These are phyloP conservation scores for Takakia lepidozioides DNA, from an alignment of 225 moss, liverwort and hornwort genomes.

Conservation along the genomic window DNA sequence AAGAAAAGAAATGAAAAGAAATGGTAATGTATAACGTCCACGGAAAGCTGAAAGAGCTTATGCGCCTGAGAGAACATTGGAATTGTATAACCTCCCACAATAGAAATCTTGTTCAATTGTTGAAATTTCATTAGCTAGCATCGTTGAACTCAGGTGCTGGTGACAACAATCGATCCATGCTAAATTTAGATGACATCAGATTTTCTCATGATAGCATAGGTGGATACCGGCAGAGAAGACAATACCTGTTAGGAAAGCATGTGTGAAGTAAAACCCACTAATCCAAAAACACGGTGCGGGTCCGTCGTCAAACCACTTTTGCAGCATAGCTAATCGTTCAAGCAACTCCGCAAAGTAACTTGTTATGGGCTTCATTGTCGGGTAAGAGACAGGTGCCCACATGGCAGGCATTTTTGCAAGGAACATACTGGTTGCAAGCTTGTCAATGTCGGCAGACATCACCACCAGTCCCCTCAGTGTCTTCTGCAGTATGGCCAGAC, in stretches of 20 bases:
- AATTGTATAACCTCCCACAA: too few species aligned
- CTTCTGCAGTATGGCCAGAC: conserved; percentile 38
- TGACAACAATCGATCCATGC: too few species aligned
- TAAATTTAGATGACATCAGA: too few species aligned
- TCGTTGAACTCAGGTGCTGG: too few species aligned
- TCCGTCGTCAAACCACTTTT: conserved; percentile 47
- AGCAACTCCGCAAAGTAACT: conserved; percentile 55
- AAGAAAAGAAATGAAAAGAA: too few species aligned
- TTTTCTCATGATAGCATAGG: too few species aligned
- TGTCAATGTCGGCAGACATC: conserved; percentile 63
- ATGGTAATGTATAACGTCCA: too few species aligned
- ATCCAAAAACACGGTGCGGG: conserved; percentile 61
- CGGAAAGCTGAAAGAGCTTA: too few species aligned
- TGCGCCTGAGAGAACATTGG: too few species aligned
- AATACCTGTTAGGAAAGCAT: conserved; percentile 46
- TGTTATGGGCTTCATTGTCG: conserved; percentile 48
- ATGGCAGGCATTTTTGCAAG: conserved; percentile 44
- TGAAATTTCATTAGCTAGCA: too few species aligned
- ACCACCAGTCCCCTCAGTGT: conserved; percentile 55
- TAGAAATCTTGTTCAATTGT: too few species aligned
- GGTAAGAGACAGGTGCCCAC: conserved; percentile 56
- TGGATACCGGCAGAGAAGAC: neutral
- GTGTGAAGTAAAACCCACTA: conserved; percentile 67
- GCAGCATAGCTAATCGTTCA: conserved; percentile 50
- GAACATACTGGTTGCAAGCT: conserved; percentile 44